These are phyloP conservation scores for Blastobotrys mokoenaii DNA, from an alignment of 805 yeast genomes.

Conservation along the genomic window DNA sequence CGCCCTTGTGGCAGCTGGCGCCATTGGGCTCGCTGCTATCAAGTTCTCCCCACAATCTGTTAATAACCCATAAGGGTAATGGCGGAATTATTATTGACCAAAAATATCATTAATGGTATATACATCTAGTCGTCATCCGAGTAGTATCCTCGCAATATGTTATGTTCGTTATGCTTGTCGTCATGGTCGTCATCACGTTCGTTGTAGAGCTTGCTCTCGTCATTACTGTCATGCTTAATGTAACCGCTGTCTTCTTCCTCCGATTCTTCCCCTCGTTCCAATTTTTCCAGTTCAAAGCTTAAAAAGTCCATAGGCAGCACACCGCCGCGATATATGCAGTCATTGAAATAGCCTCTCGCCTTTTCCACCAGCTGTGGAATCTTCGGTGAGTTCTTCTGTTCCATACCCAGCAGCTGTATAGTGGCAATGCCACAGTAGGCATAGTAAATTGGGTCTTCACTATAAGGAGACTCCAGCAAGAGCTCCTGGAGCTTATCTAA, in stretches of 20 bases:
- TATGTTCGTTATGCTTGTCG: not conserved
- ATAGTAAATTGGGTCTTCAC: conserved; percentile 15
- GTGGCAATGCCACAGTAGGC: conserved; percentile 17
- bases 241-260: not conserved
- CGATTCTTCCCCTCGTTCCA: not conserved
- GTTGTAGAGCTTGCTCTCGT: not conserved
- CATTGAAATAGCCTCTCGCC: conserved; percentile 12
- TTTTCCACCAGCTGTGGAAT: conserved; percentile 3
- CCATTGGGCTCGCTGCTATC: no score
- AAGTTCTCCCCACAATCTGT: no score
- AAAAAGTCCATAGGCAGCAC: conserved; percentile 15
- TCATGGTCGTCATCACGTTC: not conserved
- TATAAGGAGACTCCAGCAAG: conserved; percentile 14
- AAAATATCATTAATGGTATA: no score
- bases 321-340: conserved; percentile 16
- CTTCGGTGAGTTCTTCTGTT: not conserved
- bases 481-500: conserved; percentile 16
- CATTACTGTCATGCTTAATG: not conserved
- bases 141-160: not conserved
- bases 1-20: no score
- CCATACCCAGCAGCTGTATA: conserved; percentile 12
- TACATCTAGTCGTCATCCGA: no score
- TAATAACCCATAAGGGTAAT: no score
- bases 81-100: no score
- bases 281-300: conserved; percentile 9